Evolutionary conservation across 2,329 filamentous ascomycete species (phyloP).

Genomic region (Exophiala oligosperma): DNA sequence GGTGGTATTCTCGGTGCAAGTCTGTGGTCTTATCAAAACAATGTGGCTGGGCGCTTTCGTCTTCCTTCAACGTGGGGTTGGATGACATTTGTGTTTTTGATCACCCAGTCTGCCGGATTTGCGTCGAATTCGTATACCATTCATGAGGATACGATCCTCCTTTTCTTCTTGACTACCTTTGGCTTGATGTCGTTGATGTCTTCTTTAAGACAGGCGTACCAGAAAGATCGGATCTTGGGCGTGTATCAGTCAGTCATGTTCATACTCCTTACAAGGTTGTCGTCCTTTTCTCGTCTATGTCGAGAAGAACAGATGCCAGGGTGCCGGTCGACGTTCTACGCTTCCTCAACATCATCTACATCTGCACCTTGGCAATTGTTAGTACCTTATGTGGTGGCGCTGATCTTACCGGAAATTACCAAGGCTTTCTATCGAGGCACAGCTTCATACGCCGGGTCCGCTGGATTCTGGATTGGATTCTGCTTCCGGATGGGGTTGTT

Average conservation of each 20-base stretch:
- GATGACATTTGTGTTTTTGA: slow-evolving; percentile 75
- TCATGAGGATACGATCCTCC: slow-evolving; percentile 93
- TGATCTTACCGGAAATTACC: slow-evolving; percentile 70
- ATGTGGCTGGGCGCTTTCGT: slow-evolving; percentile 41
- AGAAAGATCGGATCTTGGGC: slow-evolving; percentile 70
- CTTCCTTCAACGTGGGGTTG: slow-evolving; percentile 85
- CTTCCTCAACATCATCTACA: slow-evolving; percentile 85
- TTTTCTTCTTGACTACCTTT: slow-evolving; percentile 90
- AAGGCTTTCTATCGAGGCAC: slow-evolving; percentile 80
- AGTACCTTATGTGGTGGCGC: slow-evolving; percentile 69
- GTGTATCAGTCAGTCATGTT: slow-evolving; percentile 85
- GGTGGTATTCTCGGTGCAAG: slow-evolving; percentile 46
- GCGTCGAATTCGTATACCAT: slow-evolving; percentile 98
- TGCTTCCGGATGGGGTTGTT: slow-evolving; percentile 75
- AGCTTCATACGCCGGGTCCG: slow-evolving; percentile 82
- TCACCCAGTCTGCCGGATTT: slow-evolving; percentile 90
- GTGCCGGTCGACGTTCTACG: slow-evolving; percentile 93
- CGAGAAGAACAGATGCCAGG: slow-evolving; percentile 98
- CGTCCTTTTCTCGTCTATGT: slow-evolving; percentile 87
- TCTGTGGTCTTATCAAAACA: slow-evolving; percentile 12
- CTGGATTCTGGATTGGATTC: slow-evolving; percentile 58
- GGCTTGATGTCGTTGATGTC: slow-evolving; percentile 72
- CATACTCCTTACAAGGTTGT: slow-evolving; percentile 72
- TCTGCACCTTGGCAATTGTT: slow-evolving; percentile 85
- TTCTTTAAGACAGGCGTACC: slow-evolving; percentile 69